A percentile compares a stretch with the other conserved stretches of the same genome.
These are phyloP conservation scores for Lentinula sp. DNA, from an alignment of 768 basidiomycete genomes.

Conservation along the genomic window DNA sequence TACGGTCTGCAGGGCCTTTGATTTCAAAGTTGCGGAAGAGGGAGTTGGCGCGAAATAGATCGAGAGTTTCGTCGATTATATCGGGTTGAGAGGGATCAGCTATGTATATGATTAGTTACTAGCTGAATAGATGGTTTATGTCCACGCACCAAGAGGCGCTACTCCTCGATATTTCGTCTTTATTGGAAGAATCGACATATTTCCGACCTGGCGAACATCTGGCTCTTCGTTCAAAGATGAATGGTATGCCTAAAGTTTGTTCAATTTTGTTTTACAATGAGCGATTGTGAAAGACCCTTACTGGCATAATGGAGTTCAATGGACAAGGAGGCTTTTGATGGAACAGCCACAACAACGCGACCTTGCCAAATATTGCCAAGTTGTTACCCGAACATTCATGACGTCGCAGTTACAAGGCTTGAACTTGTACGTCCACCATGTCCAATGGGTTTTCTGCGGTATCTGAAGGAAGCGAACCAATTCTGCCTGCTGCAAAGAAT, in stretches of 20 bases:
- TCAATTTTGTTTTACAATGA: constrained; percentile 4
- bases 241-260: constrained; percentile 77
- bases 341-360: not conserved
- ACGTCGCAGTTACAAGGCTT: not conserved
- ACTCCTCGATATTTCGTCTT: constrained; percentile 90
- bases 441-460: constrained; percentile 10
- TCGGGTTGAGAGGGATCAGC: constrained; percentile 78
- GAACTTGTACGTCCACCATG: constrained; percentile 8
- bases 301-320: constrained; percentile 14
- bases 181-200: constrained; percentile 86
- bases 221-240: constrained; percentile 85
- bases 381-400: not conserved
- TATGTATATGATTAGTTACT: constrained; percentile 22
- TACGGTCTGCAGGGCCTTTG: constrained; percentile 94
- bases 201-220: constrained; percentile 82
- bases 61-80: constrained; percentile 92
- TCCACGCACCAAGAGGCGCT: constrained; percentile 64
- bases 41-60: constrained; percentile 97
- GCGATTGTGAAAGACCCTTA: constrained; percentile 5
- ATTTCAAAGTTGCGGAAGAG: constrained; percentile 99
- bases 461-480: constrained; percentile 33
- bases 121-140: constrained; percentile 8
- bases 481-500: constrained; percentile 35
- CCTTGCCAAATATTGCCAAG: not conserved
- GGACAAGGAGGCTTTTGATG: not conserved